Evolutionary conservation across 192 early-diverging fungal genomes (phyloP).

Genomic region (Haplosporangium gracile): DNA sequence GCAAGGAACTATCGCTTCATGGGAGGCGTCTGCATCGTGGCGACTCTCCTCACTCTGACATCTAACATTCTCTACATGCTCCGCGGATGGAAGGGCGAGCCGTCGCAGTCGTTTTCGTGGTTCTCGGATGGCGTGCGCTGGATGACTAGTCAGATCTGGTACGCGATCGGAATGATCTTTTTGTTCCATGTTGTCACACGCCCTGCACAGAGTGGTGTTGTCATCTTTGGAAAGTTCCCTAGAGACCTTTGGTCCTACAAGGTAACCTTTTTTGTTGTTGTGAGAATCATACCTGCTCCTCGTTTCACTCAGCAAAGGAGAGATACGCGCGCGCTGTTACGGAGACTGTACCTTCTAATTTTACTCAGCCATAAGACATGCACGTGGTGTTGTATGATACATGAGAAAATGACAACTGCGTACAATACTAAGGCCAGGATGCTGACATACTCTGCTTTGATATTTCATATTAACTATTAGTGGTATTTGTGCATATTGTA

Average conservation of each 20-base stretch:
- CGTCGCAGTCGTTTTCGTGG: slow-evolving; percentile 23
- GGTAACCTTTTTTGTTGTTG: slow-evolving; percentile 1
- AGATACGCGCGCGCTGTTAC: no score
- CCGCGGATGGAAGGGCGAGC: slow-evolving; percentile 45
- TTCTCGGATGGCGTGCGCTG: slow-evolving; percentile 30
- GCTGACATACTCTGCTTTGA: not conserved
- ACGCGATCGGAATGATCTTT: slow-evolving; percentile 51
- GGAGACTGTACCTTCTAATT: not conserved
- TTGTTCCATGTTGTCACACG: slow-evolving; percentile 53
- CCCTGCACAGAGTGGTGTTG: slow-evolving; percentile 52
- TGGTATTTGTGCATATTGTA: slow-evolving; percentile 49
- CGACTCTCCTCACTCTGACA: slow-evolving; percentile 20
- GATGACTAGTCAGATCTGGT: slow-evolving; percentile 55
- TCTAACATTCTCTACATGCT: slow-evolving; percentile 52
- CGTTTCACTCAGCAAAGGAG: not conserved
- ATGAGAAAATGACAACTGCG: not conserved
- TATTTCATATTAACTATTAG: slow-evolving; percentile 2
- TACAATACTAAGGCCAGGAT: not conserved
- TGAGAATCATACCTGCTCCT: no score
- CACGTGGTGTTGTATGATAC: no score
- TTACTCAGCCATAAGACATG: not conserved
- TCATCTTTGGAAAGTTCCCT: slow-evolving; percentile 52
- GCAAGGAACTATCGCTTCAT: slow-evolving; percentile 35
- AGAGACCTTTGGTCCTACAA: slow-evolving; percentile 49
- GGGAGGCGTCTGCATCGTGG: slow-evolving; percentile 39